Conservation (phyloP, 108 stramenopile species). For the Nitzschia putrida region DNA sequence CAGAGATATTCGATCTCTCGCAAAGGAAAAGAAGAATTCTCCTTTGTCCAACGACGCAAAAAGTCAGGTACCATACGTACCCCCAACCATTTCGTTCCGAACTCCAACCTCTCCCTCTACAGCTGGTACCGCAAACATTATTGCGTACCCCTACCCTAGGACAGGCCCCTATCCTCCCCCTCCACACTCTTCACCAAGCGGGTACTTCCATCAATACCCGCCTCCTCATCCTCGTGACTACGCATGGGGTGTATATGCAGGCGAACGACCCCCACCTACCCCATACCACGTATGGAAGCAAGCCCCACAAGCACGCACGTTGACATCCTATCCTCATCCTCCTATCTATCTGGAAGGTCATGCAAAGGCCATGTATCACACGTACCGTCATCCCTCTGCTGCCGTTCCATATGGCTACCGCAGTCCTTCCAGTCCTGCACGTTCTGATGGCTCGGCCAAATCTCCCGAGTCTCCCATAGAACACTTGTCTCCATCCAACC, state of each 20-base stretch:
- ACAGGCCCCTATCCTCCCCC: constrained; percentile 9
- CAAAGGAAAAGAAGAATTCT: neutral
- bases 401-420: constrained; percentile 16
- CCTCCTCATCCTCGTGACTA: constrained; percentile 2
- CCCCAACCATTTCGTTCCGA: constrained; percentile 37
- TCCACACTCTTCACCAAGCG: neutral
- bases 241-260: constrained; percentile 1
- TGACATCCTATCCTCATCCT: constrained; percentile 10
- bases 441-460: constrained; percentile 2
- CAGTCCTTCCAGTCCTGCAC: constrained; percentile 5
- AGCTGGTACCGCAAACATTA: neutral
- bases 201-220: constrained; percentile 12
- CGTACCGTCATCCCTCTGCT: constrained; percentile 11
- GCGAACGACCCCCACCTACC: neutral
- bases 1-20: neutral
- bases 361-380: neutral
- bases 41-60: neutral
- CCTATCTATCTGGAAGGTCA: neutral
- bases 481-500: constrained; percentile 13
- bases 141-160: constrained; percentile 16
- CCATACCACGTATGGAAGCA: constrained; percentile 13
- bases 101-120: constrained; percentile 23
- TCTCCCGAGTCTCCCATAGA: constrained; percentile 12
- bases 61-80: constrained; percentile 5
- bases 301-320: constrained; percentile 6